Conservation (phyloP, 805 yeast genomes). For the Suhomyces faveliae region DNA sequence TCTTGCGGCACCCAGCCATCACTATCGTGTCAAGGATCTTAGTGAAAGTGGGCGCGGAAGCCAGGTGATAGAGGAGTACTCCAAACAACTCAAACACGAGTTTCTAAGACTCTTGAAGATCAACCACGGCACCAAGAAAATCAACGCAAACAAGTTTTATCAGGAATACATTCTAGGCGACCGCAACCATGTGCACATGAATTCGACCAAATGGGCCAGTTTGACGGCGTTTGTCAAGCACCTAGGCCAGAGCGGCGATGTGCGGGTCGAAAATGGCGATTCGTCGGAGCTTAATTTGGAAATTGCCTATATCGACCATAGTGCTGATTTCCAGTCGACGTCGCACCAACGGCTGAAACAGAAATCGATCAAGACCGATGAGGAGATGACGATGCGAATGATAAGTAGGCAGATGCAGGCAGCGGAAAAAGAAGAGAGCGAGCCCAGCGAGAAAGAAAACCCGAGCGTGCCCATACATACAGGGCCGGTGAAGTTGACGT, state of each 20-base stretch:
- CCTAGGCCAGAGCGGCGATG: slow-evolving; percentile 55
- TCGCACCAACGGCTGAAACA: slow-evolving; percentile 42
- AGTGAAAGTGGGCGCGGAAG: slow-evolving; percentile 42
- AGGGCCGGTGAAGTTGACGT: slow-evolving; percentile 22
- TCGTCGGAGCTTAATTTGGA: slow-evolving; percentile 38
- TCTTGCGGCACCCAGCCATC: slow-evolving; percentile 76
- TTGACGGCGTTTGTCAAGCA: slow-evolving; percentile 65
- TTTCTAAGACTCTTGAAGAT: slow-evolving; percentile 62
- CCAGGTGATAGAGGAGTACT: slow-evolving; percentile 55
- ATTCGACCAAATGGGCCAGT: slow-evolving; percentile 78
- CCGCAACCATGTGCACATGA: slow-evolving; percentile 84
- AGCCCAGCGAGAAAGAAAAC: background rate
- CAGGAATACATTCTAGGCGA: slow-evolving; percentile 80
- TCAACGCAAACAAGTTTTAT: slow-evolving; percentile 82
- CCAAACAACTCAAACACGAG: slow-evolving; percentile 57
- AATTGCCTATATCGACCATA: slow-evolving; percentile 30
- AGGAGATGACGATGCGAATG: slow-evolving; percentile 39
- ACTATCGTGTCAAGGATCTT: slow-evolving; percentile 45
- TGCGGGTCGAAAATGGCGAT: slow-evolving; percentile 45
- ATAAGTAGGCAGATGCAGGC: slow-evolving; percentile 54
- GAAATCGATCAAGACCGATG: slow-evolving; percentile 41
- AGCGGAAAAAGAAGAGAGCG: slow-evolving; percentile 25
- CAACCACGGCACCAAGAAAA: slow-evolving; percentile 76
- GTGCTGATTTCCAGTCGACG: slow-evolving; percentile 14
- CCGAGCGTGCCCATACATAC: background rate